These are phyloP conservation scores for Cytospora paraplurivora DNA, from an alignment of 2,329 filamentous ascomycete genomes.

Conservation along the genomic window DNA sequence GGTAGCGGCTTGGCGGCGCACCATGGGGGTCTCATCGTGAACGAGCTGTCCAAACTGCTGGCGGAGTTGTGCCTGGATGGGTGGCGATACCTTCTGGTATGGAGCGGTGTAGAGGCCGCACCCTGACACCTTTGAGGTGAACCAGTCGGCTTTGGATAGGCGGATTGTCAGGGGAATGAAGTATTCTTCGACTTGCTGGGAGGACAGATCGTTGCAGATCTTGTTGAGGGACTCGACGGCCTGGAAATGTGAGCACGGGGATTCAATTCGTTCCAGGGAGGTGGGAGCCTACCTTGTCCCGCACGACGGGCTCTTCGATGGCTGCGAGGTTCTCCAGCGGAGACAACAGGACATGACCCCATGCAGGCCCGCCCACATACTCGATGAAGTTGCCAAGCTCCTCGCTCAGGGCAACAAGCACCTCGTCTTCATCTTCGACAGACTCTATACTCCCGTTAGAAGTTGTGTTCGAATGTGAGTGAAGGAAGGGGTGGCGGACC, in stretches of 20 bases:
- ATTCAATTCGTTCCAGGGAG: conserved; percentile 12
- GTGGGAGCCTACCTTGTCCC: conserved; percentile 77
- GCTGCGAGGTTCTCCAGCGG: conserved; percentile 97
- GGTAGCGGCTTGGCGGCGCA: conserved; percentile 92
- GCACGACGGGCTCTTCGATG: conserved; percentile 96
- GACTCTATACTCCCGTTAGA: conserved; percentile 67
- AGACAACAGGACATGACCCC: conserved; percentile 93
- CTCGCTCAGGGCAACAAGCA: conserved; percentile 93
- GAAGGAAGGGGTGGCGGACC: conserved; percentile 62
- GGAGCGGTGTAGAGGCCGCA: conserved; percentile 93
- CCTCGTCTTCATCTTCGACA: conserved; percentile 98
- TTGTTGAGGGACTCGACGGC: conserved; percentile 99
- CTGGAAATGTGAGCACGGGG: conserved; percentile 48
- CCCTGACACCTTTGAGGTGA: conserved; percentile 98
- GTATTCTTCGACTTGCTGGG: conserved; percentile 92
- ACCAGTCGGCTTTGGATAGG: conserved; percentile 99
- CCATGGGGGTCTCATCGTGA: conserved; percentile 99
- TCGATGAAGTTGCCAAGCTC: conserved; percentile 97
- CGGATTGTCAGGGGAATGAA: conserved; percentile 95
- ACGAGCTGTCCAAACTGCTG: conserved; percentile 92
- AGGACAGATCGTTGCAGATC: conserved; percentile 90
- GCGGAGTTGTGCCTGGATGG: conserved; percentile 87
- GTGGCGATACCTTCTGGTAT: conserved; percentile 85
- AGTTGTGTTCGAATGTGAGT: conserved; percentile 23
- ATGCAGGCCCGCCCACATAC: conserved; percentile 92